These are phyloP conservation scores for Chaetomium sp. DNA, from an alignment of 2,329 filamentous ascomycete genomes.

Conservation along the genomic window DNA sequence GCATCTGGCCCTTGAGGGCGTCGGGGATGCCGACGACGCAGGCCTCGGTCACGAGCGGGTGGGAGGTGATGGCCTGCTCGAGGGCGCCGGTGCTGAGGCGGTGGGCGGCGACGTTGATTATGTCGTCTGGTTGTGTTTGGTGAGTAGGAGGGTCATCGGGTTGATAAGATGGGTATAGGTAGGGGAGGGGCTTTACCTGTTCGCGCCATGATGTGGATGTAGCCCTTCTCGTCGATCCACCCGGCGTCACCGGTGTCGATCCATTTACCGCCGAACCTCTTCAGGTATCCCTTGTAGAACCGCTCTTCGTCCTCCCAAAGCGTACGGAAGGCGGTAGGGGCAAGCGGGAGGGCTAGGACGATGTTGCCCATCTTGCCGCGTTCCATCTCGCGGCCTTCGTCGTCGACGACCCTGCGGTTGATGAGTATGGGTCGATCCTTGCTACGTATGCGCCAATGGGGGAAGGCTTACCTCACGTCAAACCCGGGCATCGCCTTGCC, in stretches of 20 bases:
- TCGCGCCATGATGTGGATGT: conserved; percentile 65
- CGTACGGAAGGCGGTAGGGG: conserved; percentile 82
- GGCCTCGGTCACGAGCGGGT: conserved; percentile 77
- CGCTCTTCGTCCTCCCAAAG: conserved; percentile 84
- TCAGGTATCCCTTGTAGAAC: conserved; percentile 83
- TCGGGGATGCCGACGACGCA: conserved; percentile 88
- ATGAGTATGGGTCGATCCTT: neutral
- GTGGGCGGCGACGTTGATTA: conserved; percentile 95
- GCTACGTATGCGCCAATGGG: no score
- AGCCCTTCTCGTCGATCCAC: conserved; percentile 75
- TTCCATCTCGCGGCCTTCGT: conserved; percentile 71
- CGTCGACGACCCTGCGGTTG: conserved; percentile 67
- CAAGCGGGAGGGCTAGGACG: conserved; percentile 78
- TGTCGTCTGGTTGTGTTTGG: conserved; percentile 64
- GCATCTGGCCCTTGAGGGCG: conserved; percentile 82
- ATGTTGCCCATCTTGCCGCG: conserved; percentile 86
- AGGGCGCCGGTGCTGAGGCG: conserved; percentile 85
- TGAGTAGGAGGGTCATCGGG: neutral
- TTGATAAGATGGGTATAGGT: no score
- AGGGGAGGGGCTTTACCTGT: conserved; percentile 34
- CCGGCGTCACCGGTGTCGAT: conserved; percentile 91
- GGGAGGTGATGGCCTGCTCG: conserved; percentile 85
- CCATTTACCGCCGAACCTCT: conserved; percentile 79
- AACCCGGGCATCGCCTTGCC: conserved; percentile 92
- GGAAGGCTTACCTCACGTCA: conserved; percentile 58